Percentiles rank a stretch among this genome's conserved stretches.
Evolutionary conservation across 73 alveolate genomes (phyloP).

Genomic region (Paramecium biaurelia): DNA sequence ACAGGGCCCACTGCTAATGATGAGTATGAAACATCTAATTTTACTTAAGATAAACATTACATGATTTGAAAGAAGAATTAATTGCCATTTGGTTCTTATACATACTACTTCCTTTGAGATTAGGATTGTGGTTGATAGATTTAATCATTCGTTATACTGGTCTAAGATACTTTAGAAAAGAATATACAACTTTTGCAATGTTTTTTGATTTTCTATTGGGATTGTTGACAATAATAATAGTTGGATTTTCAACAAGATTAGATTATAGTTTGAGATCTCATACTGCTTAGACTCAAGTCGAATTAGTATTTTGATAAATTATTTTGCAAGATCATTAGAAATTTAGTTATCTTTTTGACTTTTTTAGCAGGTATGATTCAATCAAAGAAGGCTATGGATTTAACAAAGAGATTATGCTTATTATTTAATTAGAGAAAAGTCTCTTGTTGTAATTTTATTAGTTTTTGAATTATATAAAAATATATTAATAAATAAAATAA

Average conservation of each 20-base stretch:
- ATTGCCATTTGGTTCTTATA: constrained; percentile 37
- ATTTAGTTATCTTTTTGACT: background rate
- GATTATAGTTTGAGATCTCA: background rate
- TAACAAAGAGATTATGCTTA: constrained; percentile 23
- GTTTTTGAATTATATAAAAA: constrained; percentile 19
- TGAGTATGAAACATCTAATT: background rate
- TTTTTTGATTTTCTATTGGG: constrained; percentile 38
- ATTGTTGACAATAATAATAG: background rate
- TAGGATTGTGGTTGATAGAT: background rate
- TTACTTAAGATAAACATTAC: background rate
- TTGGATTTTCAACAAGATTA: constrained; percentile 34
- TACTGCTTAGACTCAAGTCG: constrained; percentile 36
- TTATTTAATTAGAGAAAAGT: background rate
- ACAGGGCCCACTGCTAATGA: constrained; percentile 47
- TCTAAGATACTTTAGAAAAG: constrained; percentile 8
- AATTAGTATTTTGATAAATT: constrained; percentile 1
- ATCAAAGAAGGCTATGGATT: constrained; percentile 55
- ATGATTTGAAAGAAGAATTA: constrained; percentile 38
- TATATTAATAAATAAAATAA: background rate
- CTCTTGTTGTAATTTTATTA: constrained; percentile 23
- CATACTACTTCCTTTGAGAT: background rate
- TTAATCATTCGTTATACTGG: constrained; percentile 8
- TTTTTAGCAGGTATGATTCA: constrained; percentile 33
- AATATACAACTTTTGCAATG: constrained; percentile 22
- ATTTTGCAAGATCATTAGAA: constrained; percentile 23